Percentiles rank a stretch among this genome's conserved stretches.
These are phyloP conservation scores for Oehlia diaphana DNA, from an alignment of 192 early-diverging fungal genomes.

Conservation along the genomic window DNA sequence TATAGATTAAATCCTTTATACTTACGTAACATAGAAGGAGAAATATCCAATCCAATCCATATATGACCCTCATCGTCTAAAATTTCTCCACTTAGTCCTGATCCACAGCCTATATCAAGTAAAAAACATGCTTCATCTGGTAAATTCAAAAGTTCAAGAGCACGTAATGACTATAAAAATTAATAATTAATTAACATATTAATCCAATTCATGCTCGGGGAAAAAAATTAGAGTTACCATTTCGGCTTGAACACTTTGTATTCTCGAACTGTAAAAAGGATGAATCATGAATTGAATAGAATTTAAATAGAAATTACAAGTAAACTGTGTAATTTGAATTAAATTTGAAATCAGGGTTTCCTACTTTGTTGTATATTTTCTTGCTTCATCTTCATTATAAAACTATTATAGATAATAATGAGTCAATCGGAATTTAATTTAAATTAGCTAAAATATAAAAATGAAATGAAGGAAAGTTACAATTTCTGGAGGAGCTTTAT, in stretches of 20 bases:
- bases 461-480: conserved; percentile 45
- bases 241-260: conserved; percentile 90
- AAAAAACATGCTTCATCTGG: conserved; percentile 70
- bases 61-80: conserved; percentile 93
- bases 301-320: not conserved
- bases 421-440: not conserved
- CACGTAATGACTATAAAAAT: conserved; percentile 59
- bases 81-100: conserved; percentile 92
- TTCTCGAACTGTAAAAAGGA: conserved; percentile 72
- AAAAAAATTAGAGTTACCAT: conserved; percentile 54
- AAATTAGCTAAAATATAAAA: not conserved
- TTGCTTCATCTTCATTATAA: conserved; percentile 91
- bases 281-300: not conserved
- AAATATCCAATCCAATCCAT: conserved; percentile 98
- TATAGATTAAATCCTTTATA: not conserved
- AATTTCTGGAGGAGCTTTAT: conserved; percentile 95
- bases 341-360: conserved; percentile 11
- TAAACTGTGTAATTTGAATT: not conserved
- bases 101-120: conserved; percentile 97
- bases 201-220: not conserved
- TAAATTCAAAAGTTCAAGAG: conserved; percentile 87
- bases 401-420: conserved; percentile 54
- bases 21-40: conserved; percentile 82
- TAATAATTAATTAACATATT: not conserved
- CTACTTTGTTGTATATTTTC: conserved; percentile 92